These are phyloP conservation scores for Populus hybrid DNA, from an alignment of 441 rosid species.

Conservation along the genomic window DNA sequence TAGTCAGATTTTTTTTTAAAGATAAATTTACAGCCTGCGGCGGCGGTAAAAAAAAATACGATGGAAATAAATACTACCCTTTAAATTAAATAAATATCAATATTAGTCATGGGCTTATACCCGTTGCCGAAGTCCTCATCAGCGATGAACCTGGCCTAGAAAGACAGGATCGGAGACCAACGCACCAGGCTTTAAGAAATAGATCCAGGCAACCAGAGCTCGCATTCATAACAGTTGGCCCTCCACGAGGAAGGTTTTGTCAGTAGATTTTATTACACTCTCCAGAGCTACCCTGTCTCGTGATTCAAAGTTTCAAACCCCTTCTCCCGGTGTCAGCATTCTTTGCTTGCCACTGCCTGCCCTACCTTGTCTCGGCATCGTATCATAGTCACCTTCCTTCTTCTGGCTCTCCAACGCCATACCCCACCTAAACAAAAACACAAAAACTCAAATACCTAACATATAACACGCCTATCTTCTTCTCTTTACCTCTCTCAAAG, in stretches of 20 bases:
- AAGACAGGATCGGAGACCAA: too few species aligned
- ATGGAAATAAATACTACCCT: too few species aligned
- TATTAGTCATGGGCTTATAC: too few species aligned
- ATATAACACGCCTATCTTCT: background rate
- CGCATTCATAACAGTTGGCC: background rate
- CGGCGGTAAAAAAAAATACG: too few species aligned
- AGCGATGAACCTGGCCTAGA: too few species aligned
- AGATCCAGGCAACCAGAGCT: background rate
- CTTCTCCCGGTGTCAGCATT: background rate
- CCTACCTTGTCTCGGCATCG: background rate
- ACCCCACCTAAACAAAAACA: background rate
- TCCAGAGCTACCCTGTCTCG: constrained; percentile 2
- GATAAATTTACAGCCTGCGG: too few species aligned
- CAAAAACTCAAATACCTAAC: background rate
- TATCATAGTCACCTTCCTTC: background rate
- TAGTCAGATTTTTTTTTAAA: too few species aligned
- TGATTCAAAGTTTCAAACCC: constrained; percentile 8
- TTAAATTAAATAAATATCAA: too few species aligned
- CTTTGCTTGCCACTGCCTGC: background rate
- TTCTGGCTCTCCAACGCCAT: background rate
- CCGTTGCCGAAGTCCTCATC: too few species aligned
- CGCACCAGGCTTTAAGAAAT: too few species aligned
- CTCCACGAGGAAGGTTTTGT: background rate
- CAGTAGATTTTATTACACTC: background rate
- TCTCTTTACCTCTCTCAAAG: background rate